Percentiles rank a stretch among this genome's conserved stretches.
These are phyloP conservation scores for Botrytis medusae DNA, from an alignment of 2,329 filamentous ascomycete species.

Conservation along the genomic window DNA sequence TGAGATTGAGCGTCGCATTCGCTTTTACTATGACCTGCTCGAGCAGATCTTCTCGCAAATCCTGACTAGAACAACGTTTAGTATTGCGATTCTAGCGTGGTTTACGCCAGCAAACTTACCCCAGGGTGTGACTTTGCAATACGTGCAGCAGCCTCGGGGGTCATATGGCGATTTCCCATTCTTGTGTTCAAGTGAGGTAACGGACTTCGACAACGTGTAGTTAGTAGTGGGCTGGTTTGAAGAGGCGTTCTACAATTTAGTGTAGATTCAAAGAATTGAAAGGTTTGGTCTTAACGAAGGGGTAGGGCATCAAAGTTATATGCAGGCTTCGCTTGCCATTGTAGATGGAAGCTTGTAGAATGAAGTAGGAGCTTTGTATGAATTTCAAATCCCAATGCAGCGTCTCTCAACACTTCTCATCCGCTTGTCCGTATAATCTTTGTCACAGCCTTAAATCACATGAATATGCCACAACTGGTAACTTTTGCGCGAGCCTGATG, in stretches of 20 bases:
- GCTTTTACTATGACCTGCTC: conserved; percentile 1
- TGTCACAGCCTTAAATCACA: not conserved
- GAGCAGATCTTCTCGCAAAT: conserved; percentile 14
- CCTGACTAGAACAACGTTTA: conserved; percentile 5
- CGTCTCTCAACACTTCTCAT: not conserved
- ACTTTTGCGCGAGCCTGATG: not conserved
- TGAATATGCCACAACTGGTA: not conserved
- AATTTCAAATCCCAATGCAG: not conserved
- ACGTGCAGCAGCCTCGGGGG: conserved; percentile 3
- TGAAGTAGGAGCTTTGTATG: not conserved
- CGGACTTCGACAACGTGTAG: not conserved
- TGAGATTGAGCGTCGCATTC: conserved; percentile 3
- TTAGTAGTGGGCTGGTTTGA: not conserved
- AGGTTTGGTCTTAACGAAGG: not conserved
- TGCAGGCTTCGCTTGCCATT: not conserved
- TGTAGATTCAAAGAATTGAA: not conserved
- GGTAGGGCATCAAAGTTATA: not conserved
- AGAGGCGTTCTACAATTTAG: not conserved
- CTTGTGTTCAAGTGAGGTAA: not conserved
- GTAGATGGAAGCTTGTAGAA: not conserved
- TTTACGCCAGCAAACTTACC: not conserved
- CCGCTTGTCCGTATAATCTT: not conserved
- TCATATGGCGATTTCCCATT: conserved; percentile 1
- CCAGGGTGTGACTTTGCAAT: conserved; percentile 13
- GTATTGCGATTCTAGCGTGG: not conserved